These are phyloP conservation scores for Trametes cingulata DNA, from an alignment of 768 basidiomycete genomes.

Conservation along the genomic window DNA sequence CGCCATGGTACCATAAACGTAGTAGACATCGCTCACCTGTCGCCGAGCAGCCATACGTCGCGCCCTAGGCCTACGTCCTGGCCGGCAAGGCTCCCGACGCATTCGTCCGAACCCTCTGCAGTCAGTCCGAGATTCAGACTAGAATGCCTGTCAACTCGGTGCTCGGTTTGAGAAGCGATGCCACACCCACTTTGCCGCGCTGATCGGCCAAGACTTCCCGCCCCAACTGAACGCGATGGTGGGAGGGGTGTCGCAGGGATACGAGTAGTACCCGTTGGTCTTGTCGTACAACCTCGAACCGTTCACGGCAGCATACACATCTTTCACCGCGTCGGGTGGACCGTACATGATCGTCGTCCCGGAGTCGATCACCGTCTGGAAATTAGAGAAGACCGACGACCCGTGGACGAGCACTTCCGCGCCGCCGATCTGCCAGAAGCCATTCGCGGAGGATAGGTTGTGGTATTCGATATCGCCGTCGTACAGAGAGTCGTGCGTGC, in stretches of 20 bases:
- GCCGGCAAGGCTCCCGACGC: constrained; percentile 25
- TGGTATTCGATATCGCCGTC: constrained; percentile 33
- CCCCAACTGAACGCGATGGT: constrained; percentile 21
- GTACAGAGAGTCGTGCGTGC: constrained; percentile 35
- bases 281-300: constrained; percentile 19
- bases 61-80: constrained; percentile 17
- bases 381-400: background rate
- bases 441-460: constrained; percentile 11
- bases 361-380: constrained; percentile 30
- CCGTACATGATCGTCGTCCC: constrained; percentile 33
- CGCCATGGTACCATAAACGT: background rate
- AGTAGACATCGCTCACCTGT: background rate
- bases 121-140: constrained; percentile 35
- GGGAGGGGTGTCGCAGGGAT: constrained; percentile 12
- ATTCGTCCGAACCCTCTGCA: constrained; percentile 4
- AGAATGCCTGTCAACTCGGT: background rate
- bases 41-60: constrained; percentile 23
- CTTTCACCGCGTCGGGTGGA: constrained; percentile 16
- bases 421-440: constrained; percentile 15
- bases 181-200: constrained; percentile 1
- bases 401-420: constrained; percentile 15
- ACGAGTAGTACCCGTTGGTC: constrained; percentile 24
- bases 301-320: constrained; percentile 24
- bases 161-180: background rate
- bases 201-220: constrained; percentile 15